Evolutionary conservation across 2,329 filamentous ascomycete genomes (phyloP), one percentile per base, ranked within the genome.

Genomic region (Chaetothyriales sp.): DNA sequence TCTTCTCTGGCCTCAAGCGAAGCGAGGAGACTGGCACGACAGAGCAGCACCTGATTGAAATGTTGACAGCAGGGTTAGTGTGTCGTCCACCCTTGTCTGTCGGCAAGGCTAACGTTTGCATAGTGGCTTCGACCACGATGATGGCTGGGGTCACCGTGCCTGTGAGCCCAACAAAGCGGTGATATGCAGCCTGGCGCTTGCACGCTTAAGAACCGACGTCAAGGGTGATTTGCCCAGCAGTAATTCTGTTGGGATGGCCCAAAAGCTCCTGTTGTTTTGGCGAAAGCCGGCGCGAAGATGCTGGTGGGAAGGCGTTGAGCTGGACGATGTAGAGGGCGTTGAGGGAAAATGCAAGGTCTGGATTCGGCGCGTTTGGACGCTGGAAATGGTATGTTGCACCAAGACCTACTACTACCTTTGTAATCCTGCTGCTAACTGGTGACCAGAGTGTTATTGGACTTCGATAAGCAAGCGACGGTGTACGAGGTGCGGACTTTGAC

Each of bases 281-380:
- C 80, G 92, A 58, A 98, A 98, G 70, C 92, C 92, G 15, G 92
- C 92, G 12, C 76, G 92, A 54, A 79, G 92, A 66, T 98, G 92
- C 73, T 98, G 92, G 92, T 98, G 92, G 92, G 92, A 98, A 67
- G 92, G 92, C 20, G 84, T 98, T 39, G 89, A 96, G 66, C 74
- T 98, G 44, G 80, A 92, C 18, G 76, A 86, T 57, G 85, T 98
- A 10, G 87, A 93, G 48, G 92, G 92, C 12, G 84, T 96, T 6
- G 80, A 94, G 48, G 90, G 89, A 49, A 86, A 83, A 65, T 75
- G 98, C 59, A 98, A 98, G 70, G 88, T 98, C 52, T 98, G 92
- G 92, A 96, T 98, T 65, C 78, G 92, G 63, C 79, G 92, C 62
- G 92, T 98, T 53, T 98, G 92, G 92, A 98, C 92, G 53, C 76